Base-by-base conservation (phyloP, 2,329 filamentous ascomycete species). In the Colletotrichum simmondsii region DNA sequence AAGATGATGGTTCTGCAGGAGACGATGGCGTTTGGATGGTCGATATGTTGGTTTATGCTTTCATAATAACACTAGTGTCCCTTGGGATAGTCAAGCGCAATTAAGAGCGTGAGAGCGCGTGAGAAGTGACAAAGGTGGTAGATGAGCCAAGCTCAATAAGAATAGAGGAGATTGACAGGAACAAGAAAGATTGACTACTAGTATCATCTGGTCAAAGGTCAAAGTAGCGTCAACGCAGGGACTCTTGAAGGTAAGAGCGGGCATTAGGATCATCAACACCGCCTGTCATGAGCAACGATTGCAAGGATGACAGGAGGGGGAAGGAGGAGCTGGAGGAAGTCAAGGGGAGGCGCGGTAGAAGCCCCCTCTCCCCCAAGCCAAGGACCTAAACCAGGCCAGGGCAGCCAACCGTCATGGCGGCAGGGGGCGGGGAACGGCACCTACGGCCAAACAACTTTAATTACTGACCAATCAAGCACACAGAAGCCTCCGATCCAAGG, bases 371-470 rank as follows among this genome's bases (percentile, higher is more conserved):
- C 8, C 24, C 10, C 37, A n/a, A 42, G 57, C 57, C 64, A 65
- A 65, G 60, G 53, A 70, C 56, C 70, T 5, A 70, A 63, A 42
- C 30, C 12, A 53, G 46, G 19, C 28, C 42, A 58, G 57, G 22
- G 24, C 24, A 68, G 42, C 42, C 59, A 64, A 54, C 69, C 53
- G 71, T 32, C 60, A 56, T 72, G 65, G 68, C 68, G 57, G 46
- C 62, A 66, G 52, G 68, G 57, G 52, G 37, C 52, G 62, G 62
- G 52, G 37, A 58, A 35, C 68, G 53, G 54, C 68, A 72, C 62
- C 49, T 32, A 46, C 32, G 22, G 30, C 42, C 57, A 49, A 19
- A 8, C 61, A 61, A 61, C 60, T 70, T 53, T 62, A 65, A 62
- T 30, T 61, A 57, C 65, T 49, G 57, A 56, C 57, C 56, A 53